Percentiles rank a stretch among this genome's conserved stretches.
Evolutionary conservation across 768 basidiomycete species (phyloP).

Genomic region (Trametes cubensis): DNA sequence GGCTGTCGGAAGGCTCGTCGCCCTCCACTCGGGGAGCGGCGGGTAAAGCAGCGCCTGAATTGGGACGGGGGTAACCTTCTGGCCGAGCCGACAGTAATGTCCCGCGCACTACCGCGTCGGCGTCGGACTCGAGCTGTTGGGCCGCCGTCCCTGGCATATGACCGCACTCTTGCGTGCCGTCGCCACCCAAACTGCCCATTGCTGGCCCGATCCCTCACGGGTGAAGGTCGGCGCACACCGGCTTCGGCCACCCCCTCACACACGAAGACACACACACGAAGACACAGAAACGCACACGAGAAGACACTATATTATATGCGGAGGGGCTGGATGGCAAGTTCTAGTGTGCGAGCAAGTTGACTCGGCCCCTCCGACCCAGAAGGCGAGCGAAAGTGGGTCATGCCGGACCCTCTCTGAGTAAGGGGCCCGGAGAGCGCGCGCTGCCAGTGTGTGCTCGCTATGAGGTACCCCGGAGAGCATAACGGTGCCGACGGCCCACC

Average conservation of each 20-base stretch:
- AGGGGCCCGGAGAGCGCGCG: too few species aligned
- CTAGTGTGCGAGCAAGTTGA: too few species aligned
- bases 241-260: background rate
- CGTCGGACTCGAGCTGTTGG: background rate
- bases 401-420: too few species aligned
- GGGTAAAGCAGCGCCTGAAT: conserved; percentile 1
- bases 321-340: background rate
- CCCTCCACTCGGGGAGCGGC: background rate
- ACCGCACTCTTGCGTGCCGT: background rate
- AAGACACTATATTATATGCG: background rate
- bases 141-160: background rate
- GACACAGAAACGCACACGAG: too few species aligned
- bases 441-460: too few species aligned
- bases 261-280: background rate
- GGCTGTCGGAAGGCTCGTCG: conserved; percentile 6
- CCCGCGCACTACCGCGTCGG: background rate
- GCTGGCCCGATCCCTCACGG: background rate
- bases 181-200: too few species aligned
- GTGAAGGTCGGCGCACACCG: background rate
- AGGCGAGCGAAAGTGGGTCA: too few species aligned
- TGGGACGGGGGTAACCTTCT: conserved; percentile 1
- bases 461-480: too few species aligned
- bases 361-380: too few species aligned
- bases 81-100: background rate
- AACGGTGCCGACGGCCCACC: too few species aligned